Conservation (phyloP, 352 stramenopile genomes). For the Pythium brassicae region DNA sequence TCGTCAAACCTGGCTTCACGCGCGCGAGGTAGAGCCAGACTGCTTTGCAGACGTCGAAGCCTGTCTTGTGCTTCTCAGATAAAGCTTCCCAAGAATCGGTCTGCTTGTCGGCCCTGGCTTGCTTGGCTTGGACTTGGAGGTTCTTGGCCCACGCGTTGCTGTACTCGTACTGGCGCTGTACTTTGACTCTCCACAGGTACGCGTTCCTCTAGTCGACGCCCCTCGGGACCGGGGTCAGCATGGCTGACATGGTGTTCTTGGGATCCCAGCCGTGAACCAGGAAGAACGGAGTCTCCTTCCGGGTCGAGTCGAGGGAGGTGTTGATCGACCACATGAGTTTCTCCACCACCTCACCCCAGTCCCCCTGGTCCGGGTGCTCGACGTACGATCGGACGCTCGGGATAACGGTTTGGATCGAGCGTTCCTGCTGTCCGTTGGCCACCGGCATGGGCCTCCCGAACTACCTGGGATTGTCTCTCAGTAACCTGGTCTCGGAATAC, state of each 20-base stretch:
- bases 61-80: background rate
- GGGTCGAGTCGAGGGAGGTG: slow-evolving; percentile 12
- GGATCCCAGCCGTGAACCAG: slow-evolving; percentile 17
- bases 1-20: background rate
- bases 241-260: slow-evolving; percentile 6
- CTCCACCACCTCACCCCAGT: slow-evolving; percentile 28
- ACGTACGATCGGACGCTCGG: slow-evolving; percentile 13
- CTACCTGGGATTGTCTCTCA: background rate
- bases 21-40: slow-evolving; percentile 6
- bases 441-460: too few relatives aligned
- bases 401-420: slow-evolving; percentile 26
- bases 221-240: background rate
- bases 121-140: too few relatives aligned
- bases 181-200: slow-evolving; percentile 9
- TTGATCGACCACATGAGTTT: slow-evolving; percentile 23
- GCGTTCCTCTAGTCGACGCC: background rate
- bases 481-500: background rate
- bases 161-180: too few relatives aligned
- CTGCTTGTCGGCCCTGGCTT: background rate
- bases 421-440: slow-evolving; percentile 32
- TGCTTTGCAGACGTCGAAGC: slow-evolving; percentile 1
- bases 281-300: slow-evolving; percentile 16
- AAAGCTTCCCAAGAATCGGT: background rate
- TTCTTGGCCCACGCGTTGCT: too few relatives aligned
- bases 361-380: slow-evolving; percentile 15